phyloP scores from a whole-genome alignment of 192 early-diverging fungal genomes.

The Coemansia sp. region DNA sequence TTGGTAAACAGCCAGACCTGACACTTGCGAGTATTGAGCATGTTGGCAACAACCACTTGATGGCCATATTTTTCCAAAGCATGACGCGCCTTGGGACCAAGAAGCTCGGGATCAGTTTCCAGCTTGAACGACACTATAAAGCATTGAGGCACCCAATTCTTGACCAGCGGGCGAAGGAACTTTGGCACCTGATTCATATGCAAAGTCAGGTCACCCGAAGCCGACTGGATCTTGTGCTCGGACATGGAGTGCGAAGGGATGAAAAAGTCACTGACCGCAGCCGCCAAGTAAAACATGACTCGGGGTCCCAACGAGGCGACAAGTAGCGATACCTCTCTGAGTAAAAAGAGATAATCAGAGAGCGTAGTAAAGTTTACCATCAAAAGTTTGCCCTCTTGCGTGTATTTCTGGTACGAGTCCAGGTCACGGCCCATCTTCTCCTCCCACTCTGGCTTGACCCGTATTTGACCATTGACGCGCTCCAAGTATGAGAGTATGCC shows the following conservation, averaged over 20 bases:
- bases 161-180: constrained; percentile 91
- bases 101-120: constrained; percentile 86
- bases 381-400: constrained; percentile 64
- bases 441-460: constrained; percentile 72
- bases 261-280: constrained; percentile 98
- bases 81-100: constrained; percentile 80
- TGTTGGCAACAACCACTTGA: constrained; percentile 97
- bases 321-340: constrained; percentile 73
- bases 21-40: constrained; percentile 86
- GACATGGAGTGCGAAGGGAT: constrained; percentile 93
- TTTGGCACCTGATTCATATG: constrained; percentile 97
- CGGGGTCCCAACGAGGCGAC: constrained; percentile 67
- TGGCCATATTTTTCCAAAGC: constrained; percentile 90
- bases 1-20: constrained; percentile 68
- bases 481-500: constrained; percentile 87
- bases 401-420: constrained; percentile 67
- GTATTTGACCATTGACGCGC: constrained; percentile 61
- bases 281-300: constrained; percentile 96
- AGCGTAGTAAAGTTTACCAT: constrained; percentile 89
- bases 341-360: constrained; percentile 89
- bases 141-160: constrained; percentile 85
- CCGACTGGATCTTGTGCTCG: constrained; percentile 98
- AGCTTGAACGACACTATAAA: constrained; percentile 98
- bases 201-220: constrained; percentile 81
- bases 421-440: constrained; percentile 68